phyloP scores from a whole-genome alignment of 768 basidiomycete genomes.

The Mycena filopes region DNA sequence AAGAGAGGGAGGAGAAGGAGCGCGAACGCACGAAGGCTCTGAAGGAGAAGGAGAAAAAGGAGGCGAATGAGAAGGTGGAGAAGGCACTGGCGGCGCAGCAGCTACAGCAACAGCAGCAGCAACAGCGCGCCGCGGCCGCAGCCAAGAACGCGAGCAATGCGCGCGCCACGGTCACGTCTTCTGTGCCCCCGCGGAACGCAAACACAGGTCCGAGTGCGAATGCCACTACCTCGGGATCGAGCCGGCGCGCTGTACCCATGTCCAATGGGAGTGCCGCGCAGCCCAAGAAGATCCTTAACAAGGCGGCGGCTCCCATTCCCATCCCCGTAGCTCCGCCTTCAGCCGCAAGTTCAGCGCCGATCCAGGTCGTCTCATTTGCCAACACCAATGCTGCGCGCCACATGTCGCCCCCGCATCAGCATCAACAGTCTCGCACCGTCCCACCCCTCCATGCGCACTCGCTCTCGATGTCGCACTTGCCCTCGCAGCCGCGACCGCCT shows the following conservation, averaged over 20 bases:
- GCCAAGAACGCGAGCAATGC: slow-evolving; percentile 48
- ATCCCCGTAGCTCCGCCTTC: slow-evolving; percentile 39
- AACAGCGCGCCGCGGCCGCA: slow-evolving; percentile 59
- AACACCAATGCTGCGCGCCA: slow-evolving; percentile 35
- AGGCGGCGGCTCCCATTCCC: slow-evolving; percentile 45
- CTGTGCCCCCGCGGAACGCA: slow-evolving; percentile 58
- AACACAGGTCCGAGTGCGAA: slow-evolving; percentile 40
- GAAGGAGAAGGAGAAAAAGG: slow-evolving; percentile 55
- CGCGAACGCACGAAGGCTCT: slow-evolving; percentile 48
- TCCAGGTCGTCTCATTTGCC: slow-evolving; percentile 34
- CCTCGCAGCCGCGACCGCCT: slow-evolving; percentile 62
- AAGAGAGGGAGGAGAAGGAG: slow-evolving; percentile 54
- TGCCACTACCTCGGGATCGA: slow-evolving; percentile 56
- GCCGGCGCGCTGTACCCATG: slow-evolving; percentile 51
- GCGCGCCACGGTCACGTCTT: slow-evolving; percentile 45
- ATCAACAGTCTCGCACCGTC: slow-evolving; percentile 46
- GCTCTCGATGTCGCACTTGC: slow-evolving; percentile 45
- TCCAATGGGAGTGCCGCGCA: slow-evolving; percentile 51
- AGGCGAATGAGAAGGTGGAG: slow-evolving; percentile 45
- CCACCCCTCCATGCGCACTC: slow-evolving; percentile 39
- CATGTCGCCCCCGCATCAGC: slow-evolving; percentile 47
- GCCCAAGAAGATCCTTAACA: slow-evolving; percentile 73
- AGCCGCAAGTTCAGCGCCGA: slow-evolving; percentile 34
- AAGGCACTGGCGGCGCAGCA: slow-evolving; percentile 27
- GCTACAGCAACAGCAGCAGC: slow-evolving; percentile 46